Base-by-base conservation (phyloP, 768 basidiomycete species). In the Phylloporus rhodoxanthus region DNA sequence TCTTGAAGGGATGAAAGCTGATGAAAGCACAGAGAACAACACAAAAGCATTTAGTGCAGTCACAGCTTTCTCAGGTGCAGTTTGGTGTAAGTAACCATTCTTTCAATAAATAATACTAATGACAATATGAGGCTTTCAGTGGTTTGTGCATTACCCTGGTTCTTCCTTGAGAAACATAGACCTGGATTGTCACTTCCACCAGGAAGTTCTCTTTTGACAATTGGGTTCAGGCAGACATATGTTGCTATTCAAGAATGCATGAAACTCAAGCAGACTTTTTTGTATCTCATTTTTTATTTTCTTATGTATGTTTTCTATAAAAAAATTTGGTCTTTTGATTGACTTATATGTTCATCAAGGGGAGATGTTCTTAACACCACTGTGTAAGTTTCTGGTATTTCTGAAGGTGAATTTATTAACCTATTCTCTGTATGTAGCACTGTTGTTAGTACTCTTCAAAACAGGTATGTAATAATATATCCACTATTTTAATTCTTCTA, bases 61-160 rank as follows among this genome's bases (percentile, higher is more conserved):
- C n/a, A 85, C 87, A 53, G 87, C 87, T 0, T 89, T 87, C 63
- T 76, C 84, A 15, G 86, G 86, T 1, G 86, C 77, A n/a, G 73
- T 84, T 8, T 89, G 87, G 86, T 53, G 84, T 83, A 62, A 43
- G 81, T 71, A 10, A 20, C 23, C 8, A 5, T n/a, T 5, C 7
- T 44, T 40, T 42, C 9, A 1, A 1, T 8, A 5, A 2, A 3
- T 4, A 5, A 2, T 11, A 20, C 19, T 52, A 21, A 54, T n/a
- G 6, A 17, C 20, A 47, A 43, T 19, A 36, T 9, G 28, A 43
- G 13, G 6, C 8, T 36, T 17, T 2, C 37, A 85, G 84, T 85
- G 28, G 47, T 80, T 8, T 85, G 81, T 55, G 82, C 85, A 5
- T 57, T 85, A 3, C 86, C 85, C 1, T 87, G 86, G 86, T 87